Base-by-base conservation (phyloP, 2,329 filamentous ascomycete species). In the Beauveria sp. region DNA sequence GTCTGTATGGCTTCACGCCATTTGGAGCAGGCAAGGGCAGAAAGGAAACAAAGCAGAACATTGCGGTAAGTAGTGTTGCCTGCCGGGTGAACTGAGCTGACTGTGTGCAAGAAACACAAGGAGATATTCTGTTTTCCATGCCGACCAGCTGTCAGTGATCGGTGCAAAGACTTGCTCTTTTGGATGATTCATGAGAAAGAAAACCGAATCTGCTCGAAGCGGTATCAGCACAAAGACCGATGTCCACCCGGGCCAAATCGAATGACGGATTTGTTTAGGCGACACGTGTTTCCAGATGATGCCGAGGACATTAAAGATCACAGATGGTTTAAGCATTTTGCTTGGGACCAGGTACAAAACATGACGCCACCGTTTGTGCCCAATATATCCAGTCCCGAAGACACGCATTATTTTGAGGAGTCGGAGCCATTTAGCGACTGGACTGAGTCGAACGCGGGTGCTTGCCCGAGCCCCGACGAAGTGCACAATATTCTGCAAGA, bases 341-440 rank as follows among this genome's bases (percentile, higher is more conserved):
- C 85, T 1, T 98, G 91, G 95, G 84, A 89, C 16, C 83, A 83
- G 0, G 74, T 96, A 18, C 89, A 95, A 69, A 75, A 82, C 40
- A 82, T 85, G 61, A 78, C 78, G 9, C 93, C 93, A 0, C 93
- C 93, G 0, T 93, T 96, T 68, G 78, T 96, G 1, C 93, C 93
- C 0, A 81, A 85, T 10, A 86, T 97, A 26, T 79, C 79, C 45
- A 78, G 79, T 34, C 77, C 81, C 65, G 87, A 89, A 57, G 89
- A 93, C 70, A 95, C 92, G 1, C 90, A 89, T 68, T 98, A 96
- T 71, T 98, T 98, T 70, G 90, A 96, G 63, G 88, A 92, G 55
- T 90, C 91, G 65, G 86, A 90, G 46, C 80, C 88, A 31, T 85
- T 93, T 57, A 85, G 83, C 40, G 86, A 89, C 67, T 79, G 81